Evolutionary conservation across 2,329 filamentous ascomycete genomes (phyloP).

Genomic region (Cadophora gregata): DNA sequence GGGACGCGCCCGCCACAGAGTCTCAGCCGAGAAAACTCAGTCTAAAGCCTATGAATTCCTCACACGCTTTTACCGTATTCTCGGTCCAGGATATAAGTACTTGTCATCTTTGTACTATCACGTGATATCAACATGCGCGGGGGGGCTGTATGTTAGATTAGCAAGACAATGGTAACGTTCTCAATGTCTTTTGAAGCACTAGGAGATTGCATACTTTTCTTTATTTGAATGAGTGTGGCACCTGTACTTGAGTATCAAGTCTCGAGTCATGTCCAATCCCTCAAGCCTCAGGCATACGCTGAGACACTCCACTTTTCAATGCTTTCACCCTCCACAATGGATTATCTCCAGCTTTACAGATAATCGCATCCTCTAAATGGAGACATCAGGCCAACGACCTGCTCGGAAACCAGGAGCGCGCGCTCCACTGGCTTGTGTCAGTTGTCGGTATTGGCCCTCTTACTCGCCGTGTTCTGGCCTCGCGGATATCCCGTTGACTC

Average conservation of each 20-base stretch:
- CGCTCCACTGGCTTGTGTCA: constrained; percentile 9
- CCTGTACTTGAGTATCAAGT: neutral
- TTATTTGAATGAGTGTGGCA: too few relatives aligned
- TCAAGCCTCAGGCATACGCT: constrained; percentile 6
- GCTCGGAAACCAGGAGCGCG: constrained; percentile 12
- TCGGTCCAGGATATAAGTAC: too few relatives aligned
- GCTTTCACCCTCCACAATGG: neutral
- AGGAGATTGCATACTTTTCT: too few relatives aligned
- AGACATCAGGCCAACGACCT: constrained; percentile 5
- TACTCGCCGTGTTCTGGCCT: neutral
- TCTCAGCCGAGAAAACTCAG: neutral
- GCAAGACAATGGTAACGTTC: too few relatives aligned
- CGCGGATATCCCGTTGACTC: constrained; percentile 13
- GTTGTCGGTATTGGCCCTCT: constrained; percentile 9
- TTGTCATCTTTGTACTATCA: neutral
- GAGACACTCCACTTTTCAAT: constrained; percentile 9
- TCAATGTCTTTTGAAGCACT: too few relatives aligned
- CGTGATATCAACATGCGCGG: too few relatives aligned
- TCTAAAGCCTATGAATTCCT: too few relatives aligned
- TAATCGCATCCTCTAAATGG: neutral
- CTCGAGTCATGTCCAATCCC: constrained; percentile 11
- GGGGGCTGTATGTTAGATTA: too few relatives aligned
- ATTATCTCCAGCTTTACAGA: neutral
- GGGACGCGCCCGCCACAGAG: neutral
- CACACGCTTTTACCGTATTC: too few relatives aligned